A percentile compares a stretch with the other conserved stretches of the same genome.
Conservation (phyloP, 1,284 basidiomycete genomes). For the Cryptococcus sp. region DNA sequence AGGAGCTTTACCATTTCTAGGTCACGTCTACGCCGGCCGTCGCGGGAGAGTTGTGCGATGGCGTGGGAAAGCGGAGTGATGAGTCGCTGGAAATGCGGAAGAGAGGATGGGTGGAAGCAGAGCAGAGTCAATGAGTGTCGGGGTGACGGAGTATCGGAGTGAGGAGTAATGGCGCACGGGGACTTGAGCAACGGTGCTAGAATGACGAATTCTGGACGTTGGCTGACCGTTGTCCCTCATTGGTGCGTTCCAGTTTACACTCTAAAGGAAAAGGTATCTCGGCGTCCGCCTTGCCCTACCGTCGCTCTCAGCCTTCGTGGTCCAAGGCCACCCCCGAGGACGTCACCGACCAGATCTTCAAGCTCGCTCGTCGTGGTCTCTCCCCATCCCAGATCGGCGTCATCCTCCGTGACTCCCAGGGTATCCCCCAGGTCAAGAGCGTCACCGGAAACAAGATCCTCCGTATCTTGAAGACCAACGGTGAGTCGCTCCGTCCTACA, state of each 20-base stretch:
- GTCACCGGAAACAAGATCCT: conserved; percentile 99
- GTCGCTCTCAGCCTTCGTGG: conserved; percentile 92
- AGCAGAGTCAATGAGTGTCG: too few species aligned
- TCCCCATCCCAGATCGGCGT: conserved; percentile 99
- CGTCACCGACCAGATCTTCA: conserved; percentile 93
- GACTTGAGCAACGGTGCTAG: too few species aligned
- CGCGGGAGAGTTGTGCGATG: too few species aligned
- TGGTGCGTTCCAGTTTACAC: conserved; percentile 67
- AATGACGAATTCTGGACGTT: neutral
- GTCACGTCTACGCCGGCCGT: too few species aligned
- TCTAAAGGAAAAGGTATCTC: conserved; percentile 98
- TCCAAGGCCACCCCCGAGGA: conserved; percentile 95
- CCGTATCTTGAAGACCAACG: conserved; percentile 93
- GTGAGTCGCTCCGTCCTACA: conserved; percentile 57
- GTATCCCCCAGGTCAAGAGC: conserved; percentile 92
- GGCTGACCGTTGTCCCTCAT: conserved; percentile 3
- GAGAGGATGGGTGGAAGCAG: too few species aligned
- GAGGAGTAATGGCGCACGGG: neutral
- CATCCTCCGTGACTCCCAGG: conserved; percentile 95
- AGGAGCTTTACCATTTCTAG: too few species aligned
- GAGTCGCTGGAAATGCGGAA: too few species aligned
- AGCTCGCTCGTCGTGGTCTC: conserved; percentile 96
- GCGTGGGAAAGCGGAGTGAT: too few species aligned
- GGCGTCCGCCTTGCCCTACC: conserved; percentile 97
- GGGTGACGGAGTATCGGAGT: neutral